These are phyloP conservation scores for Copromyces sp. DNA, from an alignment of 495 filamentous ascomycete species.

Conservation along the genomic window DNA sequence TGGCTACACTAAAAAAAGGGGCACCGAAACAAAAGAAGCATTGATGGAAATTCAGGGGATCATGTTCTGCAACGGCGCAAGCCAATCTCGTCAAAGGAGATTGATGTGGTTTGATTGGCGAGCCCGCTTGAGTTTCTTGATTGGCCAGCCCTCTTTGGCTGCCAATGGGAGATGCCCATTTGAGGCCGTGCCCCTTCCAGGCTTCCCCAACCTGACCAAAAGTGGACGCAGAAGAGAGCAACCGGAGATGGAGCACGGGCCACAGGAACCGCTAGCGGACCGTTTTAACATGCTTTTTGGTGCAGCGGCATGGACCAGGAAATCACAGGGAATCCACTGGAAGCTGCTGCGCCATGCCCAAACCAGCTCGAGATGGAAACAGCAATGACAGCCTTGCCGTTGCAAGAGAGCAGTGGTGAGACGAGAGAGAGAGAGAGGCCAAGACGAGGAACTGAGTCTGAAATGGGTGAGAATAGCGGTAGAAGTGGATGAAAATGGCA, in stretches of 20 bases:
- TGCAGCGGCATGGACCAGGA: neutral
- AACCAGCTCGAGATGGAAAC: neutral
- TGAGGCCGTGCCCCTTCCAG: neutral
- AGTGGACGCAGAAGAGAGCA: neutral
- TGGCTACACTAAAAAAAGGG: neutral
- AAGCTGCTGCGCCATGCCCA: neutral
- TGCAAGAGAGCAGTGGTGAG: neutral
- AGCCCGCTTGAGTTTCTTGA: neutral
- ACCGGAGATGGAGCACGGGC: neutral
- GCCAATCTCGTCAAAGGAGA: slow-evolving; percentile 25
- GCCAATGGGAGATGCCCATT: neutral
- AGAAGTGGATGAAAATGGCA: neutral
- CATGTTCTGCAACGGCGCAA: neutral
- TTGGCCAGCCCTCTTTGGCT: neutral
- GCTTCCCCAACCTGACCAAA: neutral
- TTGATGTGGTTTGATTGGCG: slow-evolving; percentile 12
- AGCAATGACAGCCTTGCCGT: neutral
- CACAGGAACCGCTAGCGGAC: neutral
- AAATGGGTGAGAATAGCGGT: neutral
- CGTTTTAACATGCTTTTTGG: neutral
- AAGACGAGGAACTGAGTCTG: neutral
- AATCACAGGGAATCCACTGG: neutral
- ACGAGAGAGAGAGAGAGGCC: neutral
- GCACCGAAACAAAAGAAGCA: neutral
- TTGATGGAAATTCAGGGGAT: slow-evolving; percentile 1